A percentile compares a stretch with the other conserved stretches of the same genome.
Conservation (phyloP, 1,139 yeast genomes). For the Pneumocystis oryctolagi region DNA sequence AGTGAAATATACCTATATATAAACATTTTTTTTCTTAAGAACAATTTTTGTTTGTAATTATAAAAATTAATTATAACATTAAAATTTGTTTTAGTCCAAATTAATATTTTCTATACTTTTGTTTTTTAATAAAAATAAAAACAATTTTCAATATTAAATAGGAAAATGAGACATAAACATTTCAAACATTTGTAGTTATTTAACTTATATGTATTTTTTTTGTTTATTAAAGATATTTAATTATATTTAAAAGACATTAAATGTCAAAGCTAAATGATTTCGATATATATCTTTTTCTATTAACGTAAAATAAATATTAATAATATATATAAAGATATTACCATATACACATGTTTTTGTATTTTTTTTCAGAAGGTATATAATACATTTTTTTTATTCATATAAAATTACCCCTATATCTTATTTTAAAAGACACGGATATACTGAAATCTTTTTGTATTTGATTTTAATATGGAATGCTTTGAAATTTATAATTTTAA, state of each 20-base stretch:
- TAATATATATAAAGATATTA: neutral
- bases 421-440: no score
- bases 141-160: neutral
- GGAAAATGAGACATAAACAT: no score
- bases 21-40: no score
- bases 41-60: no score
- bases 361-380: neutral
- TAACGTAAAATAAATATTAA: neutral
- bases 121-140: no score
- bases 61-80: no score
- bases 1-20: conserved; percentile 40
- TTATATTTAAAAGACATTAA: neutral
- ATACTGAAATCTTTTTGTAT: neutral
- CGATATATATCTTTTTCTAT: neutral
- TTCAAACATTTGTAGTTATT: no score
- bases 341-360: neutral
- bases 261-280: neutral
- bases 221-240: neutral
- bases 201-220: neutral
- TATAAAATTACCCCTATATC: neutral
- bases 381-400: no score
- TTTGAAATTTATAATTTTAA: no score
- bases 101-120: no score
- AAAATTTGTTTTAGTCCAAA: no score
- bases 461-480: no score